Conservation (phyloP, 2,329 filamentous ascomycete species). For the Nemania sp. region DNA sequence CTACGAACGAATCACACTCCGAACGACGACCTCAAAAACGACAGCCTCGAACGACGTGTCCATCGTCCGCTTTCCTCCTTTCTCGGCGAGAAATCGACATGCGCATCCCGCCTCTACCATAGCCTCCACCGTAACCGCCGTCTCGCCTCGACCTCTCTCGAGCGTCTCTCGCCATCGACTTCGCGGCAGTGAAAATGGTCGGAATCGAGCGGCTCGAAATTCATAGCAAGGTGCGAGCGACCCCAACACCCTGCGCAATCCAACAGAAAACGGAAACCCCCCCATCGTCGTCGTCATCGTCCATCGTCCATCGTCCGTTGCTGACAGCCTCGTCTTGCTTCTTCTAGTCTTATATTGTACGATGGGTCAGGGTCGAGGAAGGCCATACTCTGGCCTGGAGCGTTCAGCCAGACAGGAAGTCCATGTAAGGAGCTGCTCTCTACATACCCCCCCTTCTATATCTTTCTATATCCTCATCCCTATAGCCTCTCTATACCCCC, state of each 20-base stretch:
- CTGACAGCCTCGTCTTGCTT: conserved; percentile 12
- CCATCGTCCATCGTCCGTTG: conserved; percentile 25
- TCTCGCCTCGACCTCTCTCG: neutral
- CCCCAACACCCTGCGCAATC: neutral
- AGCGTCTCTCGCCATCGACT: too few relatives aligned
- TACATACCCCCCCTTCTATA: neutral
- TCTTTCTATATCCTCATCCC: too few relatives aligned
- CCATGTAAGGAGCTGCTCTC: conserved; percentile 62
- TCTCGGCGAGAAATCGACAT: conserved; percentile 5
- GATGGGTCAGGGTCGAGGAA: conserved; percentile 91
- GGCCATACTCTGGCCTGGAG: conserved; percentile 97
- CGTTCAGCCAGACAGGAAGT: conserved; percentile 96
- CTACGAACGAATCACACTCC: too few relatives aligned
- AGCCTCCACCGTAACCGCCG: conserved; percentile 11
- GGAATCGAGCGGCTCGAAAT: conserved; percentile 97
- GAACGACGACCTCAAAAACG: too few relatives aligned
- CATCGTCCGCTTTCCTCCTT: too few relatives aligned
- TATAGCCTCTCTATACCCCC: neutral
- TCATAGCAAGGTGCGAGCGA: conserved; percentile 80
- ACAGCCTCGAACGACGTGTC: too few relatives aligned
- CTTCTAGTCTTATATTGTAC: conserved; percentile 89
- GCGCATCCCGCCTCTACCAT: conserved; percentile 12
- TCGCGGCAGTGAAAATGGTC: conserved; percentile 68
- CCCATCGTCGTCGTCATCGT: neutral
- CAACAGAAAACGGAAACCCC: too few relatives aligned